Percentiles rank a stretch among this genome's conserved stretches.
Conservation (phyloP, 441 rosid species). For the Erodium trifolium region DNA sequence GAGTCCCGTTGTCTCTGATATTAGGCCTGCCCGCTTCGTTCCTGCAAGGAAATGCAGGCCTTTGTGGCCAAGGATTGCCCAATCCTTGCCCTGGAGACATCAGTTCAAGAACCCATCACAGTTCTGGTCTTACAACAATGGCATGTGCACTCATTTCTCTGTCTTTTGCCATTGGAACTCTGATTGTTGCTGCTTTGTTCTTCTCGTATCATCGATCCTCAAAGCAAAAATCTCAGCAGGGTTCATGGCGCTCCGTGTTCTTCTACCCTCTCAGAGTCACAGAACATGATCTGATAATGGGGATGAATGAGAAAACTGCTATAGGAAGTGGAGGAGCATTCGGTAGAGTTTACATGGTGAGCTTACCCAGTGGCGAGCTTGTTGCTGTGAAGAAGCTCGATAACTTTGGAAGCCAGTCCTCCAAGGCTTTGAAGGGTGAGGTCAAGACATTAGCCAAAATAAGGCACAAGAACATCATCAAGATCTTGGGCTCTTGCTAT, state of each 20-base stretch:
- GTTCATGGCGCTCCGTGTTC: slow-evolving; percentile 47
- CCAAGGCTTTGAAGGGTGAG: slow-evolving; percentile 45
- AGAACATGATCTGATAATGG: slow-evolving; percentile 43
- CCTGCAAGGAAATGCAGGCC: slow-evolving; percentile 75
- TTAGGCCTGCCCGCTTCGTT: slow-evolving; percentile 78
- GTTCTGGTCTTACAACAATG: slow-evolving; percentile 29
- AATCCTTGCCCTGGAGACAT: slow-evolving; percentile 38
- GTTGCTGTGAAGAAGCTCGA: slow-evolving; percentile 51
- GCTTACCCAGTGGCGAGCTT: slow-evolving; percentile 47
- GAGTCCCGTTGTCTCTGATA: slow-evolving; percentile 47
- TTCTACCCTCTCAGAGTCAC: slow-evolving; percentile 52
- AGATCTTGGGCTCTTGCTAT: slow-evolving; percentile 57
- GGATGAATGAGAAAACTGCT: slow-evolving; percentile 46
- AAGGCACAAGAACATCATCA: slow-evolving; percentile 47
- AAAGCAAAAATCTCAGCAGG: slow-evolving; percentile 38
- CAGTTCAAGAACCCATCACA: slow-evolving; percentile 21
- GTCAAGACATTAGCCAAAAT: slow-evolving; percentile 56
- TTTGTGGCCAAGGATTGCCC: slow-evolving; percentile 79
- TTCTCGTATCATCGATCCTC: slow-evolving; percentile 37
- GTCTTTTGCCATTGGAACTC: slow-evolving; percentile 43
- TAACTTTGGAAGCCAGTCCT: slow-evolving; percentile 37
- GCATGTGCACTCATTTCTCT: slow-evolving; percentile 49
- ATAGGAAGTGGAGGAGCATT: slow-evolving; percentile 40
- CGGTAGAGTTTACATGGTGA: slow-evolving; percentile 37
- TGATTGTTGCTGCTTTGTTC: slow-evolving; percentile 33